Evolutionary conservation across 768 basidiomycete species (phyloP).

Genomic region (Phylloporus rhodoxanthus): DNA sequence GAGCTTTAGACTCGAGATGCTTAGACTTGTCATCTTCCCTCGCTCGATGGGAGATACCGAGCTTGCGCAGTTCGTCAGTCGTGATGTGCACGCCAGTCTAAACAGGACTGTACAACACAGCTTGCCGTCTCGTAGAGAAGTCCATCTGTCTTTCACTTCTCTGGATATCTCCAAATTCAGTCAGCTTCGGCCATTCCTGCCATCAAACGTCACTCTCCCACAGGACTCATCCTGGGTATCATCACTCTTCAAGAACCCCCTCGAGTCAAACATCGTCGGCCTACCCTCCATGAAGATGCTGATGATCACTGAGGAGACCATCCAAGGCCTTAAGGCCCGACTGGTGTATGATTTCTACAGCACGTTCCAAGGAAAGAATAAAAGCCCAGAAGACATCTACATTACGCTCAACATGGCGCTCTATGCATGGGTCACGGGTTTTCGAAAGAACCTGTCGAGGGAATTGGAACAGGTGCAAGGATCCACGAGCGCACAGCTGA

Average conservation of each 20-base stretch:
- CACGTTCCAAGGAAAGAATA: slow-evolving; percentile 52
- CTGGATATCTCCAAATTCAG: slow-evolving; percentile 70
- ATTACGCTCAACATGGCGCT: slow-evolving; percentile 79
- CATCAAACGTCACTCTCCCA: slow-evolving; percentile 32
- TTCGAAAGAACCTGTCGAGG: slow-evolving; percentile 67
- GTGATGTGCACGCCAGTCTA: slow-evolving; percentile 63
- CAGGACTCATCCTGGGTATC: slow-evolving; percentile 57
- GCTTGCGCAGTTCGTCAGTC: slow-evolving; percentile 68
- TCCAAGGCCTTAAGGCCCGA: slow-evolving; percentile 34
- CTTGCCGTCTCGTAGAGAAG: slow-evolving; percentile 51
- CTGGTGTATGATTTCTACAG: slow-evolving; percentile 71
- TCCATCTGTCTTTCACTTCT: slow-evolving; percentile 68
- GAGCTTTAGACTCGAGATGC: slow-evolving; percentile 56
- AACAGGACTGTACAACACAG: slow-evolving; percentile 54
- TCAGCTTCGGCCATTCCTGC: slow-evolving; percentile 49
- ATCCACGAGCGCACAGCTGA: slow-evolving; percentile 43
- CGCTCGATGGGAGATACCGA: slow-evolving; percentile 74
- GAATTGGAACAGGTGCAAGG: slow-evolving; percentile 74
- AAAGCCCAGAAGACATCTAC: slow-evolving; percentile 69
- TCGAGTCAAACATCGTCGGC: slow-evolving; percentile 72
- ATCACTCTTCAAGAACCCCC: slow-evolving; percentile 51
- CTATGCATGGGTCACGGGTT: slow-evolving; percentile 74
- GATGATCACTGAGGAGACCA: slow-evolving; percentile 66
- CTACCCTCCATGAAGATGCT: slow-evolving; percentile 77
- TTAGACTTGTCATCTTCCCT: slow-evolving; percentile 73